Conservation (phyloP, 352 stramenopile species). For the Stramenopiles sp. region DNA sequence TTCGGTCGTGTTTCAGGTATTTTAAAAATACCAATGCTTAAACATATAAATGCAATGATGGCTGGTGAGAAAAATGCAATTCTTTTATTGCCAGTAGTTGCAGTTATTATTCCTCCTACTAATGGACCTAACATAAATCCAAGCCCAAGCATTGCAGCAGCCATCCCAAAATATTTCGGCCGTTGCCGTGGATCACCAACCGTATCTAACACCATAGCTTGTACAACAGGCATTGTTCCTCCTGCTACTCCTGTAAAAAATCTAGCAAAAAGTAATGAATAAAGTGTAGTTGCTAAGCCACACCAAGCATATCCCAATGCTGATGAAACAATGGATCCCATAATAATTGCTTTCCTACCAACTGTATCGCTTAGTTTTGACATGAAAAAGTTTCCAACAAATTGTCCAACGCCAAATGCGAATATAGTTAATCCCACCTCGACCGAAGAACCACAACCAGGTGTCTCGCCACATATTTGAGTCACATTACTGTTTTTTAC, state of each 20-base stretch:
- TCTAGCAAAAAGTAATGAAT: background rate
- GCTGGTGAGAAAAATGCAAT: background rate
- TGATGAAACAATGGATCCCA: background rate
- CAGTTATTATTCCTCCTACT: background rate
- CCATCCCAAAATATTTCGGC: background rate
- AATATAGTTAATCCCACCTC: background rate
- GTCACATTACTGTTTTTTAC: background rate
- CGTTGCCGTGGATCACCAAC: background rate
- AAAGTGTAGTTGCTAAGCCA: background rate
- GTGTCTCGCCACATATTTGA: background rate
- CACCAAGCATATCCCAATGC: background rate
- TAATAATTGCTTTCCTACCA: background rate
- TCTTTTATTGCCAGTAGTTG: background rate
- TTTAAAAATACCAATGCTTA: background rate
- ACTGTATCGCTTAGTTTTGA: background rate
- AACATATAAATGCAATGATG: background rate
- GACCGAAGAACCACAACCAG: background rate
- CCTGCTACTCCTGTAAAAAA: background rate
- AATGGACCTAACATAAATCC: background rate
- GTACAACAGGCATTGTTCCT: background rate
- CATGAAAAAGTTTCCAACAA: background rate
- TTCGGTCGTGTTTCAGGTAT: background rate
- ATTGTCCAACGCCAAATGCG: background rate
- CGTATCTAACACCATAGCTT: background rate
- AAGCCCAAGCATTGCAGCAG: background rate